These are phyloP conservation scores for Myochromella boudieri DNA, from an alignment of 768 basidiomycete species.

Conservation along the genomic window DNA sequence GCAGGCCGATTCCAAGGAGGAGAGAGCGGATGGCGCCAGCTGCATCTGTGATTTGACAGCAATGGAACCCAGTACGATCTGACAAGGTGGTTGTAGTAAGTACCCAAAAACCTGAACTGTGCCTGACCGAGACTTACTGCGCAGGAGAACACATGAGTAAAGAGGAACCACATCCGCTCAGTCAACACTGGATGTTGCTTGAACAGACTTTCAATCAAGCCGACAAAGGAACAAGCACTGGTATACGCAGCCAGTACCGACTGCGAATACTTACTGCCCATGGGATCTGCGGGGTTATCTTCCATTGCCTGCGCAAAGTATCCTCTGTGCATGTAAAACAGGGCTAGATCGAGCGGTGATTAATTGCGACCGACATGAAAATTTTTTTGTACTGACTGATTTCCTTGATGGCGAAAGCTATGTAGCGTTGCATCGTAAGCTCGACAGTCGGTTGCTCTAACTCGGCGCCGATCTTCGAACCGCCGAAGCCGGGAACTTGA, in stretches of 20 bases:
- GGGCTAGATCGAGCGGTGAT: slow-evolving; percentile 34
- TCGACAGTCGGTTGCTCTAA: slow-evolving; percentile 50
- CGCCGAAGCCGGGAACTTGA: slow-evolving; percentile 62
- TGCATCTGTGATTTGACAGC: slow-evolving; percentile 64
- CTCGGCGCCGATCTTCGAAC: slow-evolving; percentile 40
- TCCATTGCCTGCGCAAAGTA: slow-evolving; percentile 73
- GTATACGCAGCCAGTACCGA: slow-evolving; percentile 69
- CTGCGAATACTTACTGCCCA: slow-evolving; percentile 67
- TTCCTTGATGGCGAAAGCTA: slow-evolving; percentile 66
- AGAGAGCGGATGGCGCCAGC: slow-evolving; percentile 64
- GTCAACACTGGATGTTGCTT: slow-evolving; percentile 66
- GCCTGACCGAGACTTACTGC: slow-evolving; percentile 40
- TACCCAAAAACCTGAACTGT: not conserved
- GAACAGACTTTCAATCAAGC: slow-evolving; percentile 60
- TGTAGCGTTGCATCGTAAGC: slow-evolving; percentile 67
- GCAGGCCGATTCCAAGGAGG: slow-evolving; percentile 63
- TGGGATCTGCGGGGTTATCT: slow-evolving; percentile 60
- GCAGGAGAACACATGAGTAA: slow-evolving; percentile 73
- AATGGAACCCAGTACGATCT: slow-evolving; percentile 74
- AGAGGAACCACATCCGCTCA: slow-evolving; percentile 72
- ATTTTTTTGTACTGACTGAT: slow-evolving; percentile 46
- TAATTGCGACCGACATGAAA: not conserved
- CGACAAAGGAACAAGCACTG: slow-evolving; percentile 70
- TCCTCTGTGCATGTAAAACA: slow-evolving; percentile 75
- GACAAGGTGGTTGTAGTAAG: slow-evolving; percentile 7